Base-by-base conservation (phyloP, 495 filamentous ascomycete genomes). In the Paragyromitra xinjiangensis region DNA sequence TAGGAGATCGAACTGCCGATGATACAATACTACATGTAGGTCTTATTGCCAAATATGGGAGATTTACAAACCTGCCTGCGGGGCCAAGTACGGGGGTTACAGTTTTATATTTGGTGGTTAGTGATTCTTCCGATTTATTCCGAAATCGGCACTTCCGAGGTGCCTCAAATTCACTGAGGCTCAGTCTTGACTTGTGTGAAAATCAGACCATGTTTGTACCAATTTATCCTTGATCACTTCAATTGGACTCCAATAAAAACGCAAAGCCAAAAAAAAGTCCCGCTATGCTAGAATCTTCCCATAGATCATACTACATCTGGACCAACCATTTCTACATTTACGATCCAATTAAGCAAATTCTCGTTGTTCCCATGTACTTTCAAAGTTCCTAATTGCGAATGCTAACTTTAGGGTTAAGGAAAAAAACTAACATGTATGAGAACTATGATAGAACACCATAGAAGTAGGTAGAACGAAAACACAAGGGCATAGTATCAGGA, bases 401-500 rank as follows among this genome's bases (percentile, higher is more conserved):
- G 12, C 39, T n/a, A 71, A 65, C 37, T 44, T n/a, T 14, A 56
- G 14, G 45, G 58, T 12, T 63, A 40, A 42, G 45, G 42, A 39
- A 37, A 22, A 63, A 42, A 42, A 42, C 37, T 2, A 45, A 44
- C 26, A 73, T 26, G n/a, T n/a, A 66, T 19, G 53, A 37, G 26
- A 55, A 26, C 39, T 42, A 55, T 39, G 26, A 64, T 77, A 63
- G 8, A 16, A 48, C n/a, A 37, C 29, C 9, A 5, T 34, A 6
- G n/a, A 69, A 61, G 14, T 5, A 45, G 24, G 44, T n/a, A 63
- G 6, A 12, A 62, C n/a, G 1, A 66, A 48, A 34, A 12, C 19
- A 24, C 40, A 19, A 40, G 2, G 40, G 42, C 12, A 53, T n/a
- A 59, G 85, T 86, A 84, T 82, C 70, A 79, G 26, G 61, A 9